Evolutionary conservation across 768 basidiomycete species (phyloP), one percentile per base, ranked within the genome.

Genomic region (Suillus subluteus): DNA sequence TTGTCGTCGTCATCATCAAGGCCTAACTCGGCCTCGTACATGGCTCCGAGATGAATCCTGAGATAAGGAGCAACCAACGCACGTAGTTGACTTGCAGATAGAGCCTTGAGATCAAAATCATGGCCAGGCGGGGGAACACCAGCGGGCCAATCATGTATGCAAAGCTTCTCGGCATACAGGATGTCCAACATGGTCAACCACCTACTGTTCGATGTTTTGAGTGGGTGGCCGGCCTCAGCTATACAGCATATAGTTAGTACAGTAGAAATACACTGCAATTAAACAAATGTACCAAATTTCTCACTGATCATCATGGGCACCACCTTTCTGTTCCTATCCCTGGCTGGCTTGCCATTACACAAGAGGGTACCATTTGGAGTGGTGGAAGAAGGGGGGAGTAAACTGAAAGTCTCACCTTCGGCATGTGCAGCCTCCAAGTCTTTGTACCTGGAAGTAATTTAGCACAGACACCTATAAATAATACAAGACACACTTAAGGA

Each of bases 241-340:
- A 56, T 3, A 26, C 35, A 37, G 1, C 2, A n/a, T 35, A 7
- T n/a, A 21, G 32, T 56, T 4, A 56, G 55, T n/a, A 56, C 5
- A 56, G 5, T 56, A 37, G 35, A 35, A 56, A 7, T 12, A 37
- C 6, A 37, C 26, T 52, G 13, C 35, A 37, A 37, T 52, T 26
- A 12, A 37, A 23, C 2, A 35, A 44, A 37, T 0, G 0, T 35
- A 56, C 35, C n/a, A 56, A 56, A 56, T 13, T 37, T 56, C 21
- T 37, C 35, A n/a, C 35, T 56, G 1, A 56, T 56, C 21, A 56
- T 56, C 35, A 37, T 37, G 12, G 55, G 30, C 35, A 0, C 12
- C 21, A 56, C 55, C 35, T 21, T 56, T n/a, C 55, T 56, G 12
- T 56, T 56, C 55, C 55, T 37, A 56, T 56, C 55, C 35, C 55